Evolutionary conservation across 2,329 filamentous ascomycete species (phyloP), one percentile per base, ranked within the genome.

Genomic region (Didymosphaeria variabile): DNA sequence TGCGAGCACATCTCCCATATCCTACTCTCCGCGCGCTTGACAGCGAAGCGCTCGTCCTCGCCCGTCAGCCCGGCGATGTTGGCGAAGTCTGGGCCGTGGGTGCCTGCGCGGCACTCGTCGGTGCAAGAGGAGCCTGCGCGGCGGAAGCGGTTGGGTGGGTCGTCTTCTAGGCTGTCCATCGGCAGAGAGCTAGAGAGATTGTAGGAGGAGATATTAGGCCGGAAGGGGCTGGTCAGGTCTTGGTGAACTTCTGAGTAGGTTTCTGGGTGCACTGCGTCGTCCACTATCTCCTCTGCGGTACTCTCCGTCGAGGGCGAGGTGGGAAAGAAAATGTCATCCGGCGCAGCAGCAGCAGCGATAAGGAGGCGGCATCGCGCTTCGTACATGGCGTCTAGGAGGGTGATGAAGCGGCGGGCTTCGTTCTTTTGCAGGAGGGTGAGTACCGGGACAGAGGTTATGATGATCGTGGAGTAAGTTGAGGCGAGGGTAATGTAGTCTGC

Each of bases 401-500:
- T 94, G 72, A 94, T 94, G 73, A 95, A 88, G 12, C 92, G 85
- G 5, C 91, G 84, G 0, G 92, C 92, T 79, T 94, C 91, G 74
- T 94, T 94, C 77, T 93, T 94, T 75, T 89, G 88, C 1, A 87
- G 78, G 1, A 89, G 76, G 0, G 86, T 88, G 13, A 95, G 80
- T 17, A 90, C 74, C 0, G 92, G 91, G 1, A 94, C 83, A 21
- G 88, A 79, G 66, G 90, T 89, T 50, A 94, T 81, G 72, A 94
- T 87, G 62, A 94, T 85, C 0, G 91, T 94, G 76, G 94, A 91
- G 75, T 90, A 94, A 17, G 86, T 90, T 1, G 91, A 93, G 1
- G 91, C 91, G 74, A 95, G 86, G 1, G 90, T 91, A 57, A 94
- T 91, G 78, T 94, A 95, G 79, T 95, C 92, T 31, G 92, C 92